Percentiles rank a stretch among this genome's conserved stretches.
Conservation (phyloP, 345 rosid species). For the Adansonia digitata region DNA sequence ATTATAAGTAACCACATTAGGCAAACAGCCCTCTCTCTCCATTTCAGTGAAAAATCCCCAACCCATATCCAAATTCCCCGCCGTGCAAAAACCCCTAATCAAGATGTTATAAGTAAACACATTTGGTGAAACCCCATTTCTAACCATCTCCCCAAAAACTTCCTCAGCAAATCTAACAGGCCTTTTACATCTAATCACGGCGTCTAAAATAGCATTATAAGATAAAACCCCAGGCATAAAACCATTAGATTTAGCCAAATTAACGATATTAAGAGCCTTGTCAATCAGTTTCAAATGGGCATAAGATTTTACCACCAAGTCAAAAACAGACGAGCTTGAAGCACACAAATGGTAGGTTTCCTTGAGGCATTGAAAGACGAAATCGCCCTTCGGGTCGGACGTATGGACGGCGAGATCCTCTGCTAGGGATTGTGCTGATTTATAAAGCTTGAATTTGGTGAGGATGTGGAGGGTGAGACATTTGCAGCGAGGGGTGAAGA, state of each 20-base stretch:
- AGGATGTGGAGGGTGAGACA: slow-evolving; percentile 74
- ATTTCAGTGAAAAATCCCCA: slow-evolving; percentile 41
- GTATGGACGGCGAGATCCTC: slow-evolving; percentile 51
- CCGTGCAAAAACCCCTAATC: slow-evolving; percentile 71
- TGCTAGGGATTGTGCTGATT: slow-evolving; percentile 62
- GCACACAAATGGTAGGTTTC: slow-evolving; percentile 54
- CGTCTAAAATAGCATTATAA: slow-evolving; percentile 76
- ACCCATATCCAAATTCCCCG: slow-evolving; percentile 69
- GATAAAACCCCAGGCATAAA: slow-evolving; percentile 92
- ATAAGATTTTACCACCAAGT: slow-evolving; percentile 78
- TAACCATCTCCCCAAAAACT: slow-evolving; percentile 54
- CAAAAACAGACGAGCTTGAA: slow-evolving; percentile 82
- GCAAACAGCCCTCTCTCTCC: slow-evolving; percentile 66
- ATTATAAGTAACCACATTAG: slow-evolving; percentile 84
- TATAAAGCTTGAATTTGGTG: slow-evolving; percentile 78
- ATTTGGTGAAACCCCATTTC: slow-evolving; percentile 57
- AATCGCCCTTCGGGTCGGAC: slow-evolving; percentile 33
- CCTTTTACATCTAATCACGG: slow-evolving; percentile 50
- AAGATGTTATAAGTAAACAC: slow-evolving; percentile 80
- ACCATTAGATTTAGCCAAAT: slow-evolving; percentile 56
- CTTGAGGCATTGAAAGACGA: slow-evolving; percentile 53
- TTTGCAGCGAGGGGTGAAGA: slow-evolving; percentile 67
- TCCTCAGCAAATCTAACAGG: slow-evolving; percentile 49
- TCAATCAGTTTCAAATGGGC: slow-evolving; percentile 52
- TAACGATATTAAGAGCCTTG: slow-evolving; percentile 53